Evolutionary conservation across 2,329 filamentous ascomycete genomes (phyloP), one percentile per base, ranked within the genome.

Genomic region (Stachybotrys echinatus): DNA sequence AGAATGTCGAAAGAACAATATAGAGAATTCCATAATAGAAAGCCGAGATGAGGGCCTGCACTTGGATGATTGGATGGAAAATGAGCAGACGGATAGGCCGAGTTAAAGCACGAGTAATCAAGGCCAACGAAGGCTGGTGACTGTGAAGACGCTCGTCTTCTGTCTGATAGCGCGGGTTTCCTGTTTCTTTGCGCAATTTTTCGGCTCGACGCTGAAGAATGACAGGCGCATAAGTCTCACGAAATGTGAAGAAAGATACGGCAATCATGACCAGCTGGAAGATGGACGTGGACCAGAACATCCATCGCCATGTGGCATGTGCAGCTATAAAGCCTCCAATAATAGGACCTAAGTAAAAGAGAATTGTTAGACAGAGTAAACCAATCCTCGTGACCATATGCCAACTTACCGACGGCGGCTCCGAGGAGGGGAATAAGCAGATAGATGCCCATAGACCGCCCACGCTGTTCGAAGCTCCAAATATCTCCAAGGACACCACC

Each of bases 21-120:
- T 86, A 87, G 60, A 86, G 76, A 1, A 84, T 62, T 0, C 84
- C 83, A 54, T 84, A 86, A 17, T 79, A 66, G 54, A 81, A 79
- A 1, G 77, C 83, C 55, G 76, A 75, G 56, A 83, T 79, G 10
- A 77, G 42, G 0, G 80, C 73, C 0, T 80, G 61, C 21, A 77
- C 70, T 56, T 83, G 80, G 22, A 86, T 74, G 51, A 84, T 83
- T 12, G 81, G 79, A 48, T 86, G 81, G 1, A 79, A 81, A 6
- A 59, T 55, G 1, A 87, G 67, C 4, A 87, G 69, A 2, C 74
- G 72, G 48, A 84, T 72, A 0, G 83, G 83, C 0, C 83, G 73
- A 7, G 75, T 65, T 39, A 84, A 56, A 3, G 76, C 72, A 6
- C 55, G 56, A 1, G 42, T 47, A 2, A 73, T 44, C 5, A 63